Evolutionary conservation across 345 rosid species (phyloP), one percentile per base, ranked within the genome.

Genomic region (Nephelium lappaceum): DNA sequence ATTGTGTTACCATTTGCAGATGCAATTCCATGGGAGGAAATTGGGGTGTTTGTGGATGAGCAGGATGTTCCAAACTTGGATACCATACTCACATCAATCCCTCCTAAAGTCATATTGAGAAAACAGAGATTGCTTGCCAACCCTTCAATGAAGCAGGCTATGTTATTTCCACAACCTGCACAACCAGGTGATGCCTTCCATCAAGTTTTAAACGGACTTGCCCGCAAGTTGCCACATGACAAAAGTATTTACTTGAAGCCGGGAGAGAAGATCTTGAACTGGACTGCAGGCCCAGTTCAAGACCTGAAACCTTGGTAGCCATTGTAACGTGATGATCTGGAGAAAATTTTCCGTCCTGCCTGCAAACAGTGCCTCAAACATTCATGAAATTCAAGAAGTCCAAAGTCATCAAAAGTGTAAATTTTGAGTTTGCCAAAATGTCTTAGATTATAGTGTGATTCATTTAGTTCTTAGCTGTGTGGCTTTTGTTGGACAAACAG

Each of bases 1-100:
- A 96, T 96, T 23, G 98, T 96, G 58, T 81, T 94, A 66, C 99
- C 98, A 11, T 96, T 96, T 78, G 98, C 98, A 0, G 99, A 94
- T 78, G 99, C 99, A 12, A 96, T 96, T 75, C 98, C 99, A 2
- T 96, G 98, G 98, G 98, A 96, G 84, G 98, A 96, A 66, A 96
- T 96, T 8, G 98, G 99, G 14, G 97, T 96, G 67, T 96, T 83
- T 73, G 91, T 96, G 9, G 98, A 88, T n/a, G 99, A 96, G 90
- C 87, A 96, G 65, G 98, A 92, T 65, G 98, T 96, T 61, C 97
- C 97, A 11, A 86, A 93, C 85, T 77, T 96, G 80, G 99, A 96
- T 86, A 89, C 93, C 7, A 93, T 93, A 84, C 93, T 96, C 19
- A 91, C 97, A 43, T 91, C 98, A 0, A 96, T 94, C 72, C 99